Percentiles rank a stretch among this genome's conserved stretches.
These are phyloP conservation scores for Moelleriella libera DNA, from an alignment of 2,329 filamentous ascomycete genomes.

Conservation along the genomic window DNA sequence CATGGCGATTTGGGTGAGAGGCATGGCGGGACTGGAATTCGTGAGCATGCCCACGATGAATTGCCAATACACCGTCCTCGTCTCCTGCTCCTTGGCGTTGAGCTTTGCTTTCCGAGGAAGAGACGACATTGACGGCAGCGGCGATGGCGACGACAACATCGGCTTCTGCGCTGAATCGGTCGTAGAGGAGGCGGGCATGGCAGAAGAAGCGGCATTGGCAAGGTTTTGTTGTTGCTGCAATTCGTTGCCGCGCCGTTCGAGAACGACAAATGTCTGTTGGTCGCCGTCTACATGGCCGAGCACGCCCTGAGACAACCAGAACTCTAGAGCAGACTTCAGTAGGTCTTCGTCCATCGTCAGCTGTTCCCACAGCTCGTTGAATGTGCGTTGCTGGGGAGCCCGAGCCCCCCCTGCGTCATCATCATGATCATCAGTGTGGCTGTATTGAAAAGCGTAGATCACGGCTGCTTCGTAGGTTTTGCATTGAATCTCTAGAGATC, in stretches of 20 bases:
- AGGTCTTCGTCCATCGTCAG: slow-evolving; percentile 65
- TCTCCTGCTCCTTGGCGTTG: slow-evolving; percentile 49
- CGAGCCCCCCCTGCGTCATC: slow-evolving; percentile 22
- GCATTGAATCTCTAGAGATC: slow-evolving; percentile 57
- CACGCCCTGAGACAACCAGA: slow-evolving; percentile 58
- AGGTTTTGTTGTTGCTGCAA: slow-evolving; percentile 9
- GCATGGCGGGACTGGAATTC: slow-evolving; percentile 72
- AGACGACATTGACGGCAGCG: slow-evolving; percentile 12
- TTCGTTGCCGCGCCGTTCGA: slow-evolving; percentile 41
- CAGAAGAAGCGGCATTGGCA: slow-evolving; percentile 3
- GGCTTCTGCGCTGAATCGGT: neutral
- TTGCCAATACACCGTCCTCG: slow-evolving; percentile 62
- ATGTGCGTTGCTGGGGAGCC: slow-evolving; percentile 24
- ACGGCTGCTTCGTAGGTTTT: slow-evolving; percentile 79
- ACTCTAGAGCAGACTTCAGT: slow-evolving; percentile 50
- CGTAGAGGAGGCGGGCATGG: neutral
- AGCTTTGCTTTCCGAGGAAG: slow-evolving; percentile 38
- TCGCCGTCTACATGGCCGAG: slow-evolving; percentile 35
- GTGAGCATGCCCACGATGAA: slow-evolving; percentile 94
- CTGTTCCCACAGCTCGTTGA: slow-evolving; percentile 38
- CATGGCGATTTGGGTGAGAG: slow-evolving; percentile 68
- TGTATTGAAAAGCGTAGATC: slow-evolving; percentile 56
- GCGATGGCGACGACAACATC: too few species aligned
- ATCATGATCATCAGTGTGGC: slow-evolving; percentile 17
- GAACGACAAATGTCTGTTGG: slow-evolving; percentile 46